Evolutionary conservation across 306 rosid genomes (phyloP), one percentile per base, ranked within the genome.

Genomic region (Senna siamea): DNA sequence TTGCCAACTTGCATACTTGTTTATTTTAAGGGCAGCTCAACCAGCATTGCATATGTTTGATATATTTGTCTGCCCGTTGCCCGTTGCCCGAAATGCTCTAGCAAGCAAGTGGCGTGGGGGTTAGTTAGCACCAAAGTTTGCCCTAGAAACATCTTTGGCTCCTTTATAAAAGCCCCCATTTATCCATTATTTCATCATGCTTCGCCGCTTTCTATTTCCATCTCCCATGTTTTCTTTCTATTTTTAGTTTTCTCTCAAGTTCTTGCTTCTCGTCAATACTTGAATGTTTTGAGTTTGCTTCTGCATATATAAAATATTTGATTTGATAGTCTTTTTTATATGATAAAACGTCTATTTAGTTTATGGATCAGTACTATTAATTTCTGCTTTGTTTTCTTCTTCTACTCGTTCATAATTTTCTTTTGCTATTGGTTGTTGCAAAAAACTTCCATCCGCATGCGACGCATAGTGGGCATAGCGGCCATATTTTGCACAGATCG

Each of bases 361-460:
- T n/a, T n/a, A n/a, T n/a, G n/a, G n/a, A n/a, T 32, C 5, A 32
- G 2, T 5, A 32, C 6, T 37, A 7, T 37, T 37, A 37, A 7
- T 37, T 37, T 37, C 2, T 22, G 14, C 5, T 7, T 63, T 9
- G 13, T 61, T 15, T 17, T 53, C 7, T 43, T 37, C 0, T 63
- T 17, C 18, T 37, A 4, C 51, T 67, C 2, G 38, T 34, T 80
- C 64, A n/a, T n/a, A n/a, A n/a, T 60, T 26, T 30, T 22, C 5
- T 30, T 23, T 5, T 28, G 0, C 20, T 11, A 59, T 9, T 2
- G 10, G 2, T 0, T 57, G n/a, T 81, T 84, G 92, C 91, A 80
- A 85, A 89, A 72, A 53, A 18, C 93, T 93, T 93, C 98, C 96
- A 93, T 90, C 98, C 98, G 91, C 87, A 81, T 88, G 95, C 65